Base-by-base conservation (phyloP, 805 yeast genomes). In the Schwanniomyces sp. region DNA sequence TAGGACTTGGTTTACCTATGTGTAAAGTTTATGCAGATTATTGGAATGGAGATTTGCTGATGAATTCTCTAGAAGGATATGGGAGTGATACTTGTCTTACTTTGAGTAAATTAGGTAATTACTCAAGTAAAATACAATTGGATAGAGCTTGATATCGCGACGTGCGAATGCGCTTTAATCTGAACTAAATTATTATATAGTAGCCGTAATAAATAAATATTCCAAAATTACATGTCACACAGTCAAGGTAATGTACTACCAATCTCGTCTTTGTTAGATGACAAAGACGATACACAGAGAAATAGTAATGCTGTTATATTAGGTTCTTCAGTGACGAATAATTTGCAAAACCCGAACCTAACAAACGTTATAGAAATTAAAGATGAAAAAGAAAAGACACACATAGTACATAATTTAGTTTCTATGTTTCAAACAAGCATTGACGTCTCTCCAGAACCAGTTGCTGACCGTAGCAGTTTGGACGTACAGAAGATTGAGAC, bases 1-100 rank as follows among this genome's bases (percentile, higher is more conserved):
- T 92, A 26, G 97, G 97, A 0, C 77, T 92, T 49, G 96, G 97
- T 0, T 71, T 92, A 50, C 97, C 98, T 0, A 84, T 92, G 86
- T 87, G 96, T 58, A 85, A 88, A 55, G 89, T 91, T 0, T 92
- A 92, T 61, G 89, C 96, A 0, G 97, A 92, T 57, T 92, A 92
- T 66, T 92, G 98, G 98, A 94, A 91, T 56, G 98, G 98, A 6
- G 88, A 86, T 44, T 66, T 92, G 43, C 85, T 84, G 49, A 80
- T 92, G 77, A 85, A 85, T 55, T 85, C 95, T 0, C 70, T 92
- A 44, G 92, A 90, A 50, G 97, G 97, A 2, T 89, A 86, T 56
- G 99, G 99, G 2, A 83, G 94, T 32, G 99, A 92, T 61, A 91
- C 92, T 0, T 85, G 86, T 50, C 69, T 94, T 59, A 82, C 86